A percentile compares a stretch with the other conserved stretches of the same genome.
phyloP scores from a whole-genome alignment of 352 stramenopile genomes.

The Lagenidium sp. region DNA sequence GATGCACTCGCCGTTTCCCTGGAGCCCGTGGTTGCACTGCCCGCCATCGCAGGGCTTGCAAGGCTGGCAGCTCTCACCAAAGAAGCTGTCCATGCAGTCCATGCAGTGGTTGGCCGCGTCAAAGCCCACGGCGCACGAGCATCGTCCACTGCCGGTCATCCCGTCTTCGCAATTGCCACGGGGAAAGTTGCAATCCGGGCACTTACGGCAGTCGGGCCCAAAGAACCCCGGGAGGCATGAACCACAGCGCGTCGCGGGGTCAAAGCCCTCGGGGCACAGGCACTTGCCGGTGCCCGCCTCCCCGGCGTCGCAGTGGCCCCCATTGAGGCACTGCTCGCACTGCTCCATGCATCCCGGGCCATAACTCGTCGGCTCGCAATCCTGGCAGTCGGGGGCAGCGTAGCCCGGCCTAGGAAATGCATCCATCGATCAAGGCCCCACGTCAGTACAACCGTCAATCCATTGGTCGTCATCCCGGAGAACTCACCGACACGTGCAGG shows the following conservation, averaged over 20 bases:
- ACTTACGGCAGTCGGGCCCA: constrained; percentile 60
- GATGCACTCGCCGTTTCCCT: constrained; percentile 71
- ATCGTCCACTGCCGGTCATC: constrained; percentile 64
- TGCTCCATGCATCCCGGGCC: constrained; percentile 33
- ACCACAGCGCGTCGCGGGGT: constrained; percentile 60
- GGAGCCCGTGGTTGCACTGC: constrained; percentile 68
- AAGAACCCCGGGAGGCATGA: constrained; percentile 75
- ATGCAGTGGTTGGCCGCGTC: constrained; percentile 62
- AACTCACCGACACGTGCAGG: no score
- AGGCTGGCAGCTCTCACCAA: constrained; percentile 48
- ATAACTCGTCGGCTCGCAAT: constrained; percentile 56
- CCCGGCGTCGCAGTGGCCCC: constrained; percentile 59
- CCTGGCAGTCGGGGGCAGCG: constrained; percentile 53
- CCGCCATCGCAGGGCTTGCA: constrained; percentile 78
- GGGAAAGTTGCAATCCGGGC: constrained; percentile 75
- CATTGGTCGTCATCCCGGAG: no score
- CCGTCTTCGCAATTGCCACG: constrained; percentile 82
- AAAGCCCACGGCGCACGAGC: constrained; percentile 80
- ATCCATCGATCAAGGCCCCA: no score
- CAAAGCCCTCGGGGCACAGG: constrained; percentile 62
- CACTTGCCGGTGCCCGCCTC: constrained; percentile 52
- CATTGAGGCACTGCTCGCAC: constrained; percentile 72
- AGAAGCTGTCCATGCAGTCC: constrained; percentile 83
- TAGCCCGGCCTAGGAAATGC: constrained; percentile 53
- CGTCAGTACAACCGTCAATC: no score